Evolutionary conservation across 2,329 filamentous ascomycete genomes (phyloP), one percentile per base, ranked within the genome.

Genomic region (Colletotrichum sp.): DNA sequence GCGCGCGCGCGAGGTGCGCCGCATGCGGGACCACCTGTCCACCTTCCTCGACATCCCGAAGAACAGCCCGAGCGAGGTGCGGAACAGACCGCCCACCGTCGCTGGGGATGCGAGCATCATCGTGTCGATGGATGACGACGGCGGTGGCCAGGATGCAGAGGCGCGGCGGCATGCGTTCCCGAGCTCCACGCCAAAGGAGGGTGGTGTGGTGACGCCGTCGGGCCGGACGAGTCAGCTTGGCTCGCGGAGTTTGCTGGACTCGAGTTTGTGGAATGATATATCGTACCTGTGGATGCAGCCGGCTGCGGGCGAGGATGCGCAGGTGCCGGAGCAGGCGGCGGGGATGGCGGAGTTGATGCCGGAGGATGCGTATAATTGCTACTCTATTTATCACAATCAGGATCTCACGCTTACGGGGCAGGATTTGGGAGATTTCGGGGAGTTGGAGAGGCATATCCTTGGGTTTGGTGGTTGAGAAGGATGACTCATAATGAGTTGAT

Each of bases 181-280:
- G 7, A 66, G 34, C 4, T 3, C 28, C 13, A 26, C 30, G 14
- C n/a, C 14, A 13, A 55, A 36, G 13, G 12, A 21, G 6, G 28
- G n/a, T 24, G 10, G 32, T 4, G 61, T 30, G 6, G 7, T 32
- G 10, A 67, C 68, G 16, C 61, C 72, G 13, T 55, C 72, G 4
- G n/a, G 43, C n/a, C 43, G 61, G 24, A 34, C 61, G 6, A 72
- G 72, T 6, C 52, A 72, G n/a, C 32, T 75, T 18, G 72, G 72
- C 2, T 75, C 55, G 16, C 52, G 72, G n/a, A 75, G 68, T 8
- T 16, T 75, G 28, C 4, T 75, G n/a, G 72, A 75, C n/a, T 72
- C 72, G 39, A 72, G 72, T 39, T n/a, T 75, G 24, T 75, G 72
- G 68, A 75, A 75, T 18, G 72, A 72, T 30, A 75, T 75, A 5